Evolutionary conservation across 306 rosid genomes (phyloP).

Genomic region (Hippophae tibetana): DNA sequence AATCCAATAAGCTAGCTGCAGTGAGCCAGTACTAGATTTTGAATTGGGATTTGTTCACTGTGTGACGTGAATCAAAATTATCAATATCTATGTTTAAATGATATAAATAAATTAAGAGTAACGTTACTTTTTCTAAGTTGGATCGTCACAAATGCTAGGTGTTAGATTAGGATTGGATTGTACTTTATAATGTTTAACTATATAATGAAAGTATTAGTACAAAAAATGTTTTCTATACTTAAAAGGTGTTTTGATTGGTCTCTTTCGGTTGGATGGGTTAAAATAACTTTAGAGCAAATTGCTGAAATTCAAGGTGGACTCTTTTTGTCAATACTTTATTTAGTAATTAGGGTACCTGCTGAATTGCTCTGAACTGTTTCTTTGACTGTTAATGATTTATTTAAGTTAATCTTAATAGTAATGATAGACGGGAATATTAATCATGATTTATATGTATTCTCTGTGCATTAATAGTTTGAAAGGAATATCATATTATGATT

Average conservation of each 20-base stretch:
- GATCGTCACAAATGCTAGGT: too few species aligned
- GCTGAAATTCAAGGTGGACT: conserved; percentile 26
- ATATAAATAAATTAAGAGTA: conserved; percentile 6
- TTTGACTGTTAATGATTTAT: background rate
- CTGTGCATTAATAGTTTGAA: background rate
- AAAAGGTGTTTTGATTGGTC: conserved; percentile 24
- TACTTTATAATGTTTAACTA: too few species aligned
- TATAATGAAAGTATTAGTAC: too few species aligned
- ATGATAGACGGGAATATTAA: conserved; percentile 10
- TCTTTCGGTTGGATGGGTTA: conserved; percentile 25
- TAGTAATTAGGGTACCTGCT: background rate
- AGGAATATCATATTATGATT: too few species aligned
- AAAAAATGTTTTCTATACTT: background rate
- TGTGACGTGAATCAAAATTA: conserved; percentile 34
- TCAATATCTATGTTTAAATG: conserved; percentile 20
- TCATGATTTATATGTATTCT: background rate
- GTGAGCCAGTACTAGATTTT: conserved; percentile 19
- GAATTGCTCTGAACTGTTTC: background rate
- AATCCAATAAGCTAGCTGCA: conserved; percentile 44
- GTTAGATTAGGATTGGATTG: too few species aligned
- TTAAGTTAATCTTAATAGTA: conserved; percentile 8
- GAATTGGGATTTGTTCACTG: conserved; percentile 33
- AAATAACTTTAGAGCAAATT: conserved; percentile 21
- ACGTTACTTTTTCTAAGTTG: too few species aligned
- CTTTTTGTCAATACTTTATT: background rate